Evolutionary conservation across 257 asterid species (phyloP), one percentile per base, ranked within the genome.

Genomic region (Solanum ossicruentum): DNA sequence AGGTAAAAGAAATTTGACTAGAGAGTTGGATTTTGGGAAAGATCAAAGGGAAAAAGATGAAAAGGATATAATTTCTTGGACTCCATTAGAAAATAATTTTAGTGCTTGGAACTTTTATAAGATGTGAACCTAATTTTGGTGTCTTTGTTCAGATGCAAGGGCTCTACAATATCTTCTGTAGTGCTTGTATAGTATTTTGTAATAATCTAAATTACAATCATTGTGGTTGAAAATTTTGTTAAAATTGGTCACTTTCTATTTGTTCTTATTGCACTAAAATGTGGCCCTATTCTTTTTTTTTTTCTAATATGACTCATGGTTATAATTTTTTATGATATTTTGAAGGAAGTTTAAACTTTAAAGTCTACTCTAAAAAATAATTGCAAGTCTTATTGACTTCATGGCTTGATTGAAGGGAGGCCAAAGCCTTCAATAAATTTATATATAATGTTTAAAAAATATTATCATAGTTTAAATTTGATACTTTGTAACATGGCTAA

Each of bases 171-270:
- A 49, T 43, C 49, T 56, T 26, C 18, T 51, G 17, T 45, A 51
- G 82, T 77, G 10, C 26, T 49, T 51, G 82, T 77, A 26, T 51
- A 26, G 47, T 47, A 26, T 15, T 77, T 77, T 77, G 23, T 77
- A 15, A 51, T 51, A 32, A 28, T 51, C 82, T 26, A 47, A 47
- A 57, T 36, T 69, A 63, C 28, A 84, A 70, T 85, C 54, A 77
- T 69, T 84, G 83, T 58, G 80, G 81, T 58, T 86, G 88, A 83
- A 79, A 63, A 17, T 26, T 69, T 85, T 82, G 73, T 8, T 52
- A 36, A 54, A 20, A 69, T 51, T 77, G 63, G 45, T 9, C 26
- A 3, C 82, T 77, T 73, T 15, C 82, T 63, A 65, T 41, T 66
- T 51, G 28, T 63, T 52, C 84, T 77, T 54, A 60, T 66, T n/a